A percentile compares a stretch with the other conserved stretches of the same genome.
phyloP scores from a whole-genome alignment of 2,329 filamentous ascomycete genomes.

The Emericellopsis atlantica region DNA sequence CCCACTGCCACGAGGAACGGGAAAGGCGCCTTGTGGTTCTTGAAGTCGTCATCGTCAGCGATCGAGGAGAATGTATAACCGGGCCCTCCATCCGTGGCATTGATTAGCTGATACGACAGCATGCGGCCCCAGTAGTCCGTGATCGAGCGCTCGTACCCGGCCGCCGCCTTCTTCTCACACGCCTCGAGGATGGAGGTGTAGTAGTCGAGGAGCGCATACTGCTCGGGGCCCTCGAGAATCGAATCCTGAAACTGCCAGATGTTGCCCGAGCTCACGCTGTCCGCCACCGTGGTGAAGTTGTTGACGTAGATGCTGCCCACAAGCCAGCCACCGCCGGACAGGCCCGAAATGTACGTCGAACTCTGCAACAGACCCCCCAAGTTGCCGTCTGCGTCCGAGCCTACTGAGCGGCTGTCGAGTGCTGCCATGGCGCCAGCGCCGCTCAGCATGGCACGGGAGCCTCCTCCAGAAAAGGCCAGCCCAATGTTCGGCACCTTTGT shows the following conservation, averaged over 20 bases:
- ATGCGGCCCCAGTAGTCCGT: constrained; percentile 87
- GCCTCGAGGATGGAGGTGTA: constrained; percentile 21
- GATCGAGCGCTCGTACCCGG: constrained; percentile 45
- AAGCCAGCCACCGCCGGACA: constrained; percentile 77
- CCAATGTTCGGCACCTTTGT: constrained; percentile 45
- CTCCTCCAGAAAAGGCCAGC: constrained; percentile 71
- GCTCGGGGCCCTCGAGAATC: constrained; percentile 25
- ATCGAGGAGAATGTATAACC: constrained; percentile 70
- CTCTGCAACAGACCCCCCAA: constrained; percentile 73
- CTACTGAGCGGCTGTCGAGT: constrained; percentile 59
- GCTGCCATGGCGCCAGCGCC: constrained; percentile 70
- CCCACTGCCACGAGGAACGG: constrained; percentile 37
- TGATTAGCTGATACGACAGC: constrained; percentile 75
- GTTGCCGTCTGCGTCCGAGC: constrained; percentile 38
- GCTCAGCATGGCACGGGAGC: constrained; percentile 76
- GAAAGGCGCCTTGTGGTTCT: constrained; percentile 27
- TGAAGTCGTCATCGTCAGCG: constrained; percentile 29
- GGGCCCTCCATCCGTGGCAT: constrained; percentile 61
- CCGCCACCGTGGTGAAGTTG: constrained; percentile 58
- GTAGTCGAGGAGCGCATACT: constrained; percentile 24
- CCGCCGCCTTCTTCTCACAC: constrained; percentile 22
- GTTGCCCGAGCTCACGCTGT: constrained; percentile 17
- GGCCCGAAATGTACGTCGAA: constrained; percentile 66
- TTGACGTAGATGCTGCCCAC: constrained; percentile 74
- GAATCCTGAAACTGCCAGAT: constrained; percentile 28